Evolutionary conservation across 495 filamentous ascomycete genomes (phyloP).

Genomic region (Penicillium silybi): DNA sequence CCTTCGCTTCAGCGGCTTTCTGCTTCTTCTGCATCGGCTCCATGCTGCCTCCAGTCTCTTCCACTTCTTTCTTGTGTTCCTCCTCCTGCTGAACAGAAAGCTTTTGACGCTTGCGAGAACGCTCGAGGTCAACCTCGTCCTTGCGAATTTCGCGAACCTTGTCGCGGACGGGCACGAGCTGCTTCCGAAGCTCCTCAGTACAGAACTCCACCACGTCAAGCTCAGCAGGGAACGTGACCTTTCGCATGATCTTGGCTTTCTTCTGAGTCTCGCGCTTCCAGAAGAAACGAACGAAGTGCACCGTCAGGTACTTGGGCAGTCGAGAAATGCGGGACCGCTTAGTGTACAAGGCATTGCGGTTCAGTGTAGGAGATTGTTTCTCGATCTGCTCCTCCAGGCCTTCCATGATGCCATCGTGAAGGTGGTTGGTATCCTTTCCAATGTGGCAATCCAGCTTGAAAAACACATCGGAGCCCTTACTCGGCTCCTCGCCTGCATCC

Average conservation of each 20-base stretch:
- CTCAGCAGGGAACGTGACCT: conserved; percentile 92
- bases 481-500: conserved; percentile 70
- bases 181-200: conserved; percentile 77
- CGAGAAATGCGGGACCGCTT: conserved; percentile 85
- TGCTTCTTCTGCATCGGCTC: conserved; percentile 51
- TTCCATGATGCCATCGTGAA: conserved; percentile 78
- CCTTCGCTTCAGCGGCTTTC: conserved; percentile 48
- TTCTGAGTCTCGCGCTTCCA: conserved; percentile 93
- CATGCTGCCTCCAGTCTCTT: conserved; percentile 26
- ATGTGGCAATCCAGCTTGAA: conserved; percentile 97
- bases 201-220: conserved; percentile 94
- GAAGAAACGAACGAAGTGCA: conserved; percentile 97
- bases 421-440: conserved; percentile 75
- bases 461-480: conserved; percentile 66
- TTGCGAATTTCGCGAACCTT: conserved; percentile 94
- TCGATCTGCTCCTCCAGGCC: conserved; percentile 85
- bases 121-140: conserved; percentile 86
- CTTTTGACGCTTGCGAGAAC: conserved; percentile 84
- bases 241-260: conserved; percentile 99
- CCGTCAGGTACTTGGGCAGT: conserved; percentile 89
- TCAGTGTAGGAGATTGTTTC: conserved; percentile 77
- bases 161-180: conserved; percentile 85
- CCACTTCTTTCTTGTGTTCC: conserved; percentile 42
- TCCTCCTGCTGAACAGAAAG: conserved; percentile 61
- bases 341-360: conserved; percentile 75